Base-by-base conservation (phyloP, 495 filamentous ascomycete species). In the Niebla homalea region DNA sequence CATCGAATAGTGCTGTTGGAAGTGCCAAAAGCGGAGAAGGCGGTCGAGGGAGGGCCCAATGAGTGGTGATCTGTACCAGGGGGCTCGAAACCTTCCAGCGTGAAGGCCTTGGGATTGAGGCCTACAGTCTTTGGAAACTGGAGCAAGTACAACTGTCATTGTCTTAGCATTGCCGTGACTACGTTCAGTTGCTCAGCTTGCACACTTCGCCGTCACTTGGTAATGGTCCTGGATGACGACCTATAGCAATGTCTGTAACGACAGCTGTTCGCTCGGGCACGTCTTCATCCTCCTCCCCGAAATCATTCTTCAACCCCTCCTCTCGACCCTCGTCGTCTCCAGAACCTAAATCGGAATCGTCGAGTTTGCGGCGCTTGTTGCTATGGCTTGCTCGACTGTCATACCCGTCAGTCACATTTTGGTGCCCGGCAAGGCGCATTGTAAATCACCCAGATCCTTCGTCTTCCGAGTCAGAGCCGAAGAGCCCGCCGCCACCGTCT, bases 121-220 rank as follows among this genome's bases (percentile, higher is more conserved):
- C 78, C 82, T 48, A 96, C 70, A 65, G 90, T 94, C 11, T 76
- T 73, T 5, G 89, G 89, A 1, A 96, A 69, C 46, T 80, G 79
- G 62, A 96, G 70, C 11, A 86, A 75, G 64, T 88, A 84, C 21
- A 93, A 63, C 87, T 94, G 50, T 43, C 22, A 37, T 18, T 45
- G 59, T 58, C 56, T 67, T 44, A 35, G 42, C 20, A n/a, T 15
- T 6, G 38, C 18, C 18, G 7, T 4, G 36, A 18, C 26, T 8
- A 26, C 3, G n/a, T 48, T 22, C 29, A 14, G 25, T 32, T 20
- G 23, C 38, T 25, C 4, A 5, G 21, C 8, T 20, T 16, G 39
- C 65, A 39, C 65, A 77, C 74, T 62, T 76, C 74, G 58, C 77
- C 79, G 57, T 90, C 81, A 56, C 76, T 84, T 43, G 82, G 77